Percentiles rank a stretch among this genome's conserved stretches.
Conservation (phyloP, 202 grass and related monocot species). For the Saccharum hybrid region DNA sequence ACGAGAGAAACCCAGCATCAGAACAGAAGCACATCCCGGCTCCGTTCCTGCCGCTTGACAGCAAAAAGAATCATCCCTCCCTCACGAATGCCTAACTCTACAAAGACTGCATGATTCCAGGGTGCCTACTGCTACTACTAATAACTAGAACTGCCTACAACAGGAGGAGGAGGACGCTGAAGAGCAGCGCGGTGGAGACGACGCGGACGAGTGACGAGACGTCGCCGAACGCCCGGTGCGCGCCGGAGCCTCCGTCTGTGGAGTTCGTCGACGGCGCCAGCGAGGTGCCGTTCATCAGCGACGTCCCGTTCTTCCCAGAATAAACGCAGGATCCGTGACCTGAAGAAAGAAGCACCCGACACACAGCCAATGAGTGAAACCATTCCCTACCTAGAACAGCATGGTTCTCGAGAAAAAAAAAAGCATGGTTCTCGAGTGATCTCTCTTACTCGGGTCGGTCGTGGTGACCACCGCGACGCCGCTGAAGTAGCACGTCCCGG, state of each 20-base stretch:
- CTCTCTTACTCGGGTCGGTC: conserved; percentile 78
- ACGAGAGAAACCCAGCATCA: not conserved
- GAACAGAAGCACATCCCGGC: conserved; percentile 4
- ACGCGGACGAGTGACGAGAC: conserved; percentile 27
- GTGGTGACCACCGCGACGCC: conserved; percentile 78
- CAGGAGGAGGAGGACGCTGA: conserved; percentile 38
- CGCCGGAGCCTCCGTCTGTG: conserved; percentile 52
- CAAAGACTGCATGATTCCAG: conserved; percentile 20
- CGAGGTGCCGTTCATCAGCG: conserved; percentile 70
- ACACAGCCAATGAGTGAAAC: not conserved
- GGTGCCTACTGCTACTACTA: conserved; percentile 15
- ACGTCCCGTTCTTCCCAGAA: conserved; percentile 66
- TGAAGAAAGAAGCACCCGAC: conserved; percentile 40
- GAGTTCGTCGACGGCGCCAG: conserved; percentile 83
- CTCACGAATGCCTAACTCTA: conserved; percentile 40
- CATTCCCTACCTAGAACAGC: not conserved
- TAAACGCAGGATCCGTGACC: conserved; percentile 75
- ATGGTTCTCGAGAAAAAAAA: not conserved
- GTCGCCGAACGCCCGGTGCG: conserved; percentile 34
- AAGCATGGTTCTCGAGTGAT: not conserved
- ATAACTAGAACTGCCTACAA: conserved; percentile 47
- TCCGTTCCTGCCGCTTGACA: conserved; percentile 42
- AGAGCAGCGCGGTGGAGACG: conserved; percentile 49
- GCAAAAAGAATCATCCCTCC: conserved; percentile 42
- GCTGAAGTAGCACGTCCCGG: conserved; percentile 84